Conservation (phyloP, 768 basidiomycete species). For the Suillus hirtellus region DNA sequence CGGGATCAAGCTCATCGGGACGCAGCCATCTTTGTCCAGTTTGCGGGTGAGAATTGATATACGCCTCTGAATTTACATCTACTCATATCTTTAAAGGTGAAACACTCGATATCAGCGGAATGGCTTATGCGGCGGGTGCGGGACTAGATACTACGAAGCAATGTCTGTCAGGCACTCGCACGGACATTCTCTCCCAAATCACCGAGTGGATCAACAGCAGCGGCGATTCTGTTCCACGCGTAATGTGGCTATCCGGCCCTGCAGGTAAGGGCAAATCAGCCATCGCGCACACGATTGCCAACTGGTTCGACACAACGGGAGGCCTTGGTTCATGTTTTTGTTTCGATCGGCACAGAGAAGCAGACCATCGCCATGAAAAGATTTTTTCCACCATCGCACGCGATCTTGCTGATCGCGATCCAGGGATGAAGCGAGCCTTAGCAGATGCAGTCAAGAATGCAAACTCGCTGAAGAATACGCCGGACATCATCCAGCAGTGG, state of each 20-base stretch:
- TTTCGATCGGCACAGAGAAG: slow-evolving; percentile 11
- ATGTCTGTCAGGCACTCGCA: slow-evolving; percentile 21
- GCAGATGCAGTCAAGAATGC: not conserved
- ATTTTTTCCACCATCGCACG: slow-evolving; percentile 33
- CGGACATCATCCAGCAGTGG: slow-evolving; percentile 15
- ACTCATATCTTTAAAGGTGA: not conserved
- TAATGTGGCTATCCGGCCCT: slow-evolving; percentile 17
- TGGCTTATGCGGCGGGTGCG: not conserved
- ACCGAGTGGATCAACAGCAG: slow-evolving; percentile 15
- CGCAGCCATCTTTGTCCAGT: not conserved
- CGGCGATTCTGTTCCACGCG: not conserved
- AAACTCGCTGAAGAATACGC: not conserved
- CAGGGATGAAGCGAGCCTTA: not conserved
- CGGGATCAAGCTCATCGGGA: not conserved
- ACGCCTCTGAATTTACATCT: not conserved
- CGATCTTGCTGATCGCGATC: slow-evolving; percentile 21
- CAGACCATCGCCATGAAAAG: slow-evolving; percentile 10
- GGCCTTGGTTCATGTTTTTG: slow-evolving; percentile 23
- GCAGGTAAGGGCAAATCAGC: slow-evolving; percentile 33
- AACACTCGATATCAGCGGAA: not conserved
- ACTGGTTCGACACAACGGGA: slow-evolving; percentile 10
- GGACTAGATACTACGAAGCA: slow-evolving; percentile 2
- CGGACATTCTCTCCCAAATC: slow-evolving; percentile 17
- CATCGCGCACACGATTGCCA: slow-evolving; percentile 22
- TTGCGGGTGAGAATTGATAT: not conserved